Evolutionary conservation across 2,329 filamentous ascomycete species (phyloP).

Genomic region (Clarireedia sp.): DNA sequence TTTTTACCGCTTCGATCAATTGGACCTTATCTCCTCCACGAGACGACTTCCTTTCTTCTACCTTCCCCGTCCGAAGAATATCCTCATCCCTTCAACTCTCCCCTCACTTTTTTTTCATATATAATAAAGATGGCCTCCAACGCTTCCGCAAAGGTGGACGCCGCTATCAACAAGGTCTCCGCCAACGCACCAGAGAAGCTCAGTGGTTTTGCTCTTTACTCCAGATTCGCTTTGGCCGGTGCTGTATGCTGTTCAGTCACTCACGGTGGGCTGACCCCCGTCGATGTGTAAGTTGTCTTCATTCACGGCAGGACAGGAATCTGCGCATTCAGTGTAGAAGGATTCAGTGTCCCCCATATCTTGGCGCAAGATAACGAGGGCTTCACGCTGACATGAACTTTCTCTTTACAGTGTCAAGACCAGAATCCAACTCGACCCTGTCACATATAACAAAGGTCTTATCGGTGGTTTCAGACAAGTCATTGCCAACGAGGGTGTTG

Average conservation of each 20-base stretch:
- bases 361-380: conserved; percentile 13
- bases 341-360: neutral
- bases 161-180: conserved; percentile 26
- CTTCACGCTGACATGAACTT: conserved; percentile 19
- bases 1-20: neutral
- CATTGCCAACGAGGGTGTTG: conserved; percentile 74
- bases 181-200: conserved; percentile 38
- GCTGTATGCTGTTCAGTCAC: conserved; percentile 97
- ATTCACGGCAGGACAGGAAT: neutral
- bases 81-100: conserved; percentile 1
- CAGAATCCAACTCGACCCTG: conserved; percentile 85
- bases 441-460: conserved; percentile 81
- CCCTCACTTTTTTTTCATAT: conserved; percentile 15
- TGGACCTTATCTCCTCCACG: conserved; percentile 5
- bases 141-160: conserved; percentile 22
- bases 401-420: conserved; percentile 70
- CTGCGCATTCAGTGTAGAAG: neutral
- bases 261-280: conserved; percentile 91
- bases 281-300: conserved; percentile 83
- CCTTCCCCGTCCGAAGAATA: neutral
- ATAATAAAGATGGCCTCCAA: conserved; percentile 27
- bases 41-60: neutral
- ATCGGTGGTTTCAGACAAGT: conserved; percentile 83
- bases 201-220: conserved; percentile 69
- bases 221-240: conserved; percentile 92